Evolutionary conservation across 208 protist species (phyloP), one percentile per base, ranked within the genome.

Genomic region (Leishmania braziliensis): DNA sequence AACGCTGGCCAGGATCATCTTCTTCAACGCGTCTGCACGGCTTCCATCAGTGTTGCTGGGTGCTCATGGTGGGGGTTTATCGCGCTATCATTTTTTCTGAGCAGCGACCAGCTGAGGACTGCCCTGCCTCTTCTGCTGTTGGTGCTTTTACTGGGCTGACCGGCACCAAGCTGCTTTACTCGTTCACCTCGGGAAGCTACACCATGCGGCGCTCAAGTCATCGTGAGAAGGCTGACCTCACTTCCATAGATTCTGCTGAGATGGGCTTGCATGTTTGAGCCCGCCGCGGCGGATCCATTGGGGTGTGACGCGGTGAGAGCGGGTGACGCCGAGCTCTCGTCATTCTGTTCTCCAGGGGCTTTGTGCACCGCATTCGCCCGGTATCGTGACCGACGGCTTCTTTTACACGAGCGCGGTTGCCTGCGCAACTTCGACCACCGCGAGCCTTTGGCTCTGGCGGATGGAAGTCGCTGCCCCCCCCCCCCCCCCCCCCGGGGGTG

Each of bases 231-330:
- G 29, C 77, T 53, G 77, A 63, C 20, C 56, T 85, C 39, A 80
- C 86, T 43, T 88, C 88, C 69, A 29, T 91, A 43, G 87, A 86
- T 3, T 93, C 90, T 26, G 90, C 86, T 12, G 71, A 80, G 50
- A 82, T 90, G 77, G 88, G 91, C 71, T 62, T 91, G 68, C 82
- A 88, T 60, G 87, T 93, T 93, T 36, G 86, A 88, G 77, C 56
- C 69, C n/a, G 20, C 75, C 39, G 79, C 87, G 26, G 86, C 82
- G 1, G 29, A 81, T 56, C 29, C 39, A 8, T 23, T 26, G 54
- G 39, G 6, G 77, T 46, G 46, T 26, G 51, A 20, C 46, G 39
- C 16, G 26, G 53, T 46, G 75, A 66, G 18, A 65, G 29, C n/a
- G 51, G 80, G n/a, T 5, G 56, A n/a, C 16, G 26, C 20, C 14